A percentile compares a stretch with the other conserved stretches of the same genome.
Conservation (phyloP, 176 grass and related monocot genomes). For the Avena sativa region DNA sequence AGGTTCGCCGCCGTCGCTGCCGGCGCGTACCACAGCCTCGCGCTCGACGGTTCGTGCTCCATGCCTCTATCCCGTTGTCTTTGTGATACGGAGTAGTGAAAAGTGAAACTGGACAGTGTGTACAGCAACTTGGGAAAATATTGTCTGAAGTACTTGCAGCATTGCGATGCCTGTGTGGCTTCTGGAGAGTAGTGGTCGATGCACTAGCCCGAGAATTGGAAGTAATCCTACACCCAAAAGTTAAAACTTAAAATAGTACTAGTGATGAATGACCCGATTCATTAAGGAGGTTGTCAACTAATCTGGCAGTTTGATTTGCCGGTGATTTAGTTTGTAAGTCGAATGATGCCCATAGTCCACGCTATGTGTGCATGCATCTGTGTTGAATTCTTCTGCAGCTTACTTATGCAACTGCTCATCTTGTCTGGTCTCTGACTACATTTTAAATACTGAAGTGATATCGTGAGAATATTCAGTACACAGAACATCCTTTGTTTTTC, state of each 20-base stretch:
- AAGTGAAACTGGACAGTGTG: background rate
- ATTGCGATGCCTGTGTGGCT: background rate
- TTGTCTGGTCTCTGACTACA: background rate
- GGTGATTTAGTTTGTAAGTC: background rate
- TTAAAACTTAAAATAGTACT: too few relatives aligned
- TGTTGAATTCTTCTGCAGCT: background rate
- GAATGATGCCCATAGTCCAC: background rate
- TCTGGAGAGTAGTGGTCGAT: background rate
- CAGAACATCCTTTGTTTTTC: background rate
- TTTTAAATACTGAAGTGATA: background rate
- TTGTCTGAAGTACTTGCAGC: background rate
- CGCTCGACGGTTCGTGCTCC: conserved; percentile 66
- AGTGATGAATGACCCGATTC: background rate
- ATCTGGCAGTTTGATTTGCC: conserved; percentile 3
- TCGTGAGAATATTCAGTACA: background rate
- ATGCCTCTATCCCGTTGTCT: background rate
- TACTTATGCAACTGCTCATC: background rate
- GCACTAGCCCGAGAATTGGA: background rate
- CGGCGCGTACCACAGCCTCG: conserved; percentile 90
- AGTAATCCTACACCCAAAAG: background rate
- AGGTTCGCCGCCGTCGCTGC: conserved; percentile 73
- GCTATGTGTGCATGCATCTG: background rate
- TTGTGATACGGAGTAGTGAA: too few relatives aligned
- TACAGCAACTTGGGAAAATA: background rate
- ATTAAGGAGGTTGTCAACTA: background rate